phyloP scores from a whole-genome alignment of 768 basidiomycete genomes.

The Neoboletus brunneissimus region DNA sequence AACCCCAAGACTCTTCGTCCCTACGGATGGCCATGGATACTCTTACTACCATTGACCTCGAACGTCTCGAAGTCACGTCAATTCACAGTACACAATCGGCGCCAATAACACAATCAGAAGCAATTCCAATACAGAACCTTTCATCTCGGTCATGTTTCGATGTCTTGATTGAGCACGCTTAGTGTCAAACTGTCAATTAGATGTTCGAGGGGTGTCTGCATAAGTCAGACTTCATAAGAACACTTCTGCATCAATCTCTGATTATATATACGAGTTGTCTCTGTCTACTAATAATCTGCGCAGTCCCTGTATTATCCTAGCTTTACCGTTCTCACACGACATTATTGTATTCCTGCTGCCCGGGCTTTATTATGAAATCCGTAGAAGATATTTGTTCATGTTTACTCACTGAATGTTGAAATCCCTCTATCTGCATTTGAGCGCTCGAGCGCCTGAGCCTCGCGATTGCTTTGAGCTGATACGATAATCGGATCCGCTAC shows the following conservation, averaged over 20 bases:
- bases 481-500: not conserved
- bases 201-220: not conserved
- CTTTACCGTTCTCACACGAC: not conserved
- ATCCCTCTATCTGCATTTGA: not conserved
- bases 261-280: not conserved
- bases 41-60: constrained; percentile 15
- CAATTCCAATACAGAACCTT: not conserved
- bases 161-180: not conserved
- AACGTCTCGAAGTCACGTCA: not conserved
- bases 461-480: not conserved
- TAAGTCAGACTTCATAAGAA: not conserved
- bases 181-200: not conserved
- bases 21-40: not conserved
- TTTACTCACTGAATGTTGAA: not conserved
- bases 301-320: not conserved
- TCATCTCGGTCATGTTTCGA: not conserved
- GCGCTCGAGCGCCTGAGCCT: not conserved
- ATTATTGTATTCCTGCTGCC: no score
- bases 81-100: constrained; percentile 1
- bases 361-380: no score
- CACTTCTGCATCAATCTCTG: not conserved
- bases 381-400: not conserved
- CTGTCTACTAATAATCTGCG: not conserved
- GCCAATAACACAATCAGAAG: not conserved
- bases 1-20: not conserved